A percentile compares a stretch with the other conserved stretches of the same genome.
Evolutionary conservation across 1,139 yeast species (phyloP).

Genomic region (Maudiozyma humilis): DNA sequence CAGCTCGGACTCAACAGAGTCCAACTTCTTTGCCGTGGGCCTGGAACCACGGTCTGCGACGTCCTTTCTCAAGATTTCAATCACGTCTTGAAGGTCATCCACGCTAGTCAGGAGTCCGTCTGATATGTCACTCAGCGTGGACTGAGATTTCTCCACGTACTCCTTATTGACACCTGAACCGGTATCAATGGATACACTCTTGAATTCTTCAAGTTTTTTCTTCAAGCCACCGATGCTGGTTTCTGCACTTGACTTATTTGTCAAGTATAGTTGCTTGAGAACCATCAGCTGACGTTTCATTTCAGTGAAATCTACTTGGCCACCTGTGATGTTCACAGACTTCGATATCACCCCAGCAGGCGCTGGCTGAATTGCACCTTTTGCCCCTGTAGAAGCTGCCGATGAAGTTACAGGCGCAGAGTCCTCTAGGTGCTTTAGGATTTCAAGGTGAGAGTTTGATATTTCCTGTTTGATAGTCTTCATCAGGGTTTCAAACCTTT

Average conservation of each 20-base stretch:
- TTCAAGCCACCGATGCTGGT: constrained; percentile 40
- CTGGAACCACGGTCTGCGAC: constrained; percentile 89
- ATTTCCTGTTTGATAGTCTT: constrained; percentile 20
- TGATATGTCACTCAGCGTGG: constrained; percentile 66
- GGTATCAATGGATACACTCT: constrained; percentile 29
- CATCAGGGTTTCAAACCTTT: constrained; percentile 25
- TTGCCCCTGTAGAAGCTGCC: too few species aligned
- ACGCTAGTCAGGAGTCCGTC: constrained; percentile 68
- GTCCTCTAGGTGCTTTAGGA: constrained; percentile 9
- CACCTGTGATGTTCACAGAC: background rate
- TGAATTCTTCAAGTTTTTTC: constrained; percentile 44
- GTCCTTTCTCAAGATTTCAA: constrained; percentile 84
- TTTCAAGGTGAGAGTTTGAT: constrained; percentile 11
- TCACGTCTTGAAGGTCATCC: constrained; percentile 85
- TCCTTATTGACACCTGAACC: constrained; percentile 42
- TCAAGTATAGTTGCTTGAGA: constrained; percentile 50
- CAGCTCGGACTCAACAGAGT: constrained; percentile 58
- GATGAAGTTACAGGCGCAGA: background rate
- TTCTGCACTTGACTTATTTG: constrained; percentile 39
- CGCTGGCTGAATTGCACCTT: background rate
- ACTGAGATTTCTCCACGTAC: constrained; percentile 73
- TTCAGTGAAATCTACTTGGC: constrained; percentile 20
- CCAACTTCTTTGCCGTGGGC: constrained; percentile 67
- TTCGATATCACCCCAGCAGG: background rate
- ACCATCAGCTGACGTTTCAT: constrained; percentile 54